A percentile compares a stretch with the other conserved stretches of the same genome.
phyloP scores from a whole-genome alignment of 148 eudicot species.

The Vaccinium corymbosum region DNA sequence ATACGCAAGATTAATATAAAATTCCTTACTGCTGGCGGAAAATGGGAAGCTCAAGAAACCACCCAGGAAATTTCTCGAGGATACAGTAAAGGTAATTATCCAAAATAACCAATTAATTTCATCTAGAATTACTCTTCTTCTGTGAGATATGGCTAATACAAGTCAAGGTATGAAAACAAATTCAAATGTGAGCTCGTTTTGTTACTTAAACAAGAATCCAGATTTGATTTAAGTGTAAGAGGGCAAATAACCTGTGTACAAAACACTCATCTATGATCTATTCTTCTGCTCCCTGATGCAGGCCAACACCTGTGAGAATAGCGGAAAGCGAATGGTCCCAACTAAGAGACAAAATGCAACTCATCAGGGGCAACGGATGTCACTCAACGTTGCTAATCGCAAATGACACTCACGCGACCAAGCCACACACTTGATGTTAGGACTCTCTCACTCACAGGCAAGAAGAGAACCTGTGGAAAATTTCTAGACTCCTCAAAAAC shows the following conservation, averaged over 20 bases:
- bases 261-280: background rate
- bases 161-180: background rate
- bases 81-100: background rate
- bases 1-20: background rate
- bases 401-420: too few relatives aligned
- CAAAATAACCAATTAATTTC: background rate
- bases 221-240: background rate
- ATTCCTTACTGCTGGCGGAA: background rate
- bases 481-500: too few relatives aligned
- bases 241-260: background rate
- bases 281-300: background rate
- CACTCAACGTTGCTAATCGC: too few relatives aligned
- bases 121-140: background rate
- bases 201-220: background rate
- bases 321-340: too few relatives aligned
- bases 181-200: background rate
- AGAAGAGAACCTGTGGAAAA: too few relatives aligned
- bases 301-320: too few relatives aligned
- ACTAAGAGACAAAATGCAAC: too few relatives aligned
- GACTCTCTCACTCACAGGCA: too few relatives aligned
- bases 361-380: too few relatives aligned
- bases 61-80: background rate
- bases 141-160: background rate
- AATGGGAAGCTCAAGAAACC: slow-evolving; percentile 2
- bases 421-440: too few relatives aligned